Base-by-base conservation (phyloP, 176 grass and related monocot species). In the Canna indica region DNA sequence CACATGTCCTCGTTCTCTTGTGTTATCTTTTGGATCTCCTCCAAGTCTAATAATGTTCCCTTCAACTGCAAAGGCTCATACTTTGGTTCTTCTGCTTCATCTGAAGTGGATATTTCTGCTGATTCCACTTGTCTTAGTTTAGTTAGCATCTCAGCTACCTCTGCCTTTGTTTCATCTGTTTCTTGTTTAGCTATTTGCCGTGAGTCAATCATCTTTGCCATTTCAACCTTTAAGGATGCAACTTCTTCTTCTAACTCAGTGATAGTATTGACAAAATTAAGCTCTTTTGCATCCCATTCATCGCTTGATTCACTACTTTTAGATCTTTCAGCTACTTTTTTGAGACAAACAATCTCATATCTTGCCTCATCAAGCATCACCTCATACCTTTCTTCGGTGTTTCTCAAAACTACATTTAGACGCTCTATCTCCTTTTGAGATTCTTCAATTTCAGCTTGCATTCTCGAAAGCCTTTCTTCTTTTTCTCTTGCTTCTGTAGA, bases 311-410 rank as follows among this genome's bases (percentile, higher is more conserved):
- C 81, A 60, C 73, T 86, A 20, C 75, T 74, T 31, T 74, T 79
- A 54, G 80, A 65, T 25, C 65, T 84, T 59, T 87, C 80, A 6
- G 82, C 33, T 1, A 77, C 86, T 79, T 81, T 85, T 54, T 73
- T 76, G 69, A 87, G 82, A 60, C 82, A 78, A 70, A 77, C 72
- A 56, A 92, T 76, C 64, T 92, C 89, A 18, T 90, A 83, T 64
- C 87, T 87, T 30, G 85, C 86, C 64, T 92, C 93, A 47, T 85
- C 86, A 12, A 97, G 79, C 86, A 80, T 90, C 47, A 78, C 77
- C 54, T 87, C 84, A 44, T 92, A 85, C 54, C 75, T 87, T 48
- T 92, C 84, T 72, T 90, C 81, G 10, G 84, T 90, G 64, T 79
- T 97, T 57, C 87, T 85, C 36, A 90, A 59, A 66, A 88, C 27